Base-by-base conservation (phyloP, 306 rosid genomes). In the Malus fusca region DNA sequence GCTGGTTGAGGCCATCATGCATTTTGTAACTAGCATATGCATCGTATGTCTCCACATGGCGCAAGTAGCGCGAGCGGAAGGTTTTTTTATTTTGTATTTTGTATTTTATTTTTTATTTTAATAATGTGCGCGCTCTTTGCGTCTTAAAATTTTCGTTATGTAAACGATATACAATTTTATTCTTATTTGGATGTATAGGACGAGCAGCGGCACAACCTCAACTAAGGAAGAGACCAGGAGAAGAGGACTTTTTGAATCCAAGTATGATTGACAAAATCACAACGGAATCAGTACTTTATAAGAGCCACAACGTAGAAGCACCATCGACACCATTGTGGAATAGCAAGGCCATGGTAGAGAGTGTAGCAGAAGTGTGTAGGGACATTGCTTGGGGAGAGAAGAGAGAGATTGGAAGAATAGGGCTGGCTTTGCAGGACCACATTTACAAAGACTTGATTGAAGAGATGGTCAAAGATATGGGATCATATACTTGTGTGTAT, bases 301-400 rank as follows among this genome's bases (percentile, higher is more conserved):
- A 48, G 21, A 48, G 55, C 55, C 55, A 48, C 21, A 14, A 48
- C 21, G 83, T 69, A 25, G 67, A 75, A 37, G 71, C 79, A 26
- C 8, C 79, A 8, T 22, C 72, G 12, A 19, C 71, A 51, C 37
- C 52, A 2, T 77, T 81, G 61, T 81, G 88, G 87, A 85, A 86
- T 73, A 81, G 78, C 81, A 83, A 80, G 70, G 86, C 82, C 61
- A 88, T 89, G 90, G 72, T 18, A 31, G 91, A 76, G 73, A 90
- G 79, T 64, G 90, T 94, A 17, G 90, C 87, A 15, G 88, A 91
- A 78, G 93, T 88, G 79, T 86, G 90, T 2, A 78, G 82, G 69
- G 89, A 91, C 77, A 85, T 94, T 74, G 86, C 85, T 30, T 91
- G 96, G 97, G 97, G 96, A 64, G 86, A 88, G 86, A 81, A 76